Percentiles rank a stretch among this genome's conserved stretches.
Evolutionary conservation across 2,329 filamentous ascomycete species (phyloP).

Genomic region (Xylariaceae sp.): DNA sequence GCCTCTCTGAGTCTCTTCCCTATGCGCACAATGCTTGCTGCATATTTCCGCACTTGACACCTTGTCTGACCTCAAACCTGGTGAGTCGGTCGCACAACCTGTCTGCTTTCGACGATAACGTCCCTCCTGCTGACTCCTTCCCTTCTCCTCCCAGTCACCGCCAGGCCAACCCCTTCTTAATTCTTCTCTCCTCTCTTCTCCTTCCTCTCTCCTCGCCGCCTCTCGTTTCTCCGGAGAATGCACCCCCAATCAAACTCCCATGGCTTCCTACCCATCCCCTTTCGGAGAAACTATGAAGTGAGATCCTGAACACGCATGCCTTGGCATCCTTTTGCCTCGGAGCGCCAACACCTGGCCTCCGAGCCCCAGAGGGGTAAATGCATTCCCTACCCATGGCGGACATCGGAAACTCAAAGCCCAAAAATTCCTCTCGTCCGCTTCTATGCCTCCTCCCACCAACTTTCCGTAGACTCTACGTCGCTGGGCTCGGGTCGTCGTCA

Average conservation of each 20-base stretch:
- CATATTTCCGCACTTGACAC: conserved; percentile 18
- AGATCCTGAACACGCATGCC: background rate
- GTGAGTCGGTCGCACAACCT: conserved; percentile 13
- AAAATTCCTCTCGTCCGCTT: background rate
- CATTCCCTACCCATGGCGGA: background rate
- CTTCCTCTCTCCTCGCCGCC: conserved; percentile 1
- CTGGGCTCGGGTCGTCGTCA: background rate
- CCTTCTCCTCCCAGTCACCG: background rate
- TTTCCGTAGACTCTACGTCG: background rate
- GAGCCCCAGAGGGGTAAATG: background rate
- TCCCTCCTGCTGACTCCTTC: conserved; percentile 8
- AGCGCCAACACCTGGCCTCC: background rate
- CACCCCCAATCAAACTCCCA: background rate
- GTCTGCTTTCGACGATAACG: conserved; percentile 4
- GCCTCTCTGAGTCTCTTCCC: background rate
- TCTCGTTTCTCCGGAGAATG: conserved; percentile 1
- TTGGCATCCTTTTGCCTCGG: background rate
- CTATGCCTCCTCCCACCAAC: background rate
- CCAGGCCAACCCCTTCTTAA: background rate
- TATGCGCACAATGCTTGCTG: conserved; percentile 9
- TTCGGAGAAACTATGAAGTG: background rate
- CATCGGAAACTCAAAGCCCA: no score
- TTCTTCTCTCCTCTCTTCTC: background rate
- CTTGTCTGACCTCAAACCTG: conserved; percentile 17
- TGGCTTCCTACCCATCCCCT: background rate